Base-by-base conservation (phyloP, 441 rosid genomes). In the Aquilaria agallochum region DNA sequence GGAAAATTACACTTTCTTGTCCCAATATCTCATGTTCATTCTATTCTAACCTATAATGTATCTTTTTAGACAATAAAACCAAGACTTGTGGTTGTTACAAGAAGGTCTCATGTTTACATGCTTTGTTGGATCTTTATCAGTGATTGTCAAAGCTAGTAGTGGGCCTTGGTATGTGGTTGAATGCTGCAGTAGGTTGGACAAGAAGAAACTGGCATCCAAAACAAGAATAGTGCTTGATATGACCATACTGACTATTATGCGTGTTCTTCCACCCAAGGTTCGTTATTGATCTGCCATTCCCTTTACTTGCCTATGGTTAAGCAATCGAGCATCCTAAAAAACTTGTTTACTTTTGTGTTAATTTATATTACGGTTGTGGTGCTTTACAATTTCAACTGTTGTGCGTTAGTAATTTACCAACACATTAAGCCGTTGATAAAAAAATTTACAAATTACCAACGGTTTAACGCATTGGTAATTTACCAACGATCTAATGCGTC, bases 221-320 rank as follows among this genome's bases (percentile, higher is more conserved):
- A 92, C 96, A 5, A 77, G 96, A 66, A 95, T 92, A 31, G 87
- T 88, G 62, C 90, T 85, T 52, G 89, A 85, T 62, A 75, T 75
- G 87, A 76, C 90, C 20, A 82, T 86, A 9, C 87, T 87, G 12
- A 92, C 95, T 4, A 92, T 89, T 51, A 87, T 84, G 95, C 79
- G 98, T 55, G 88, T 92, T 68, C 95, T 87, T 56, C 98, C 96
- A 30, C 96, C 89, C 14, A 87, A 82, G 68, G 97, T 85, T 78
- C 62, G 69, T 58, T 53, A 30, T 53, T 20, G 20, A 20, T 20
- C 20, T 20, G 20, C 1, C 20, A 20, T 20, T 20, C 20, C 20
- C 20, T 20, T 20, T 1, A 20, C 20, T 20, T 20, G 20, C 20
- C 20, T 20, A 20, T 20, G 20, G 20, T 20, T 20, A 20, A 20